Conservation (phyloP, 1,284 basidiomycete species). For the Neolentinus lepideus region DNA sequence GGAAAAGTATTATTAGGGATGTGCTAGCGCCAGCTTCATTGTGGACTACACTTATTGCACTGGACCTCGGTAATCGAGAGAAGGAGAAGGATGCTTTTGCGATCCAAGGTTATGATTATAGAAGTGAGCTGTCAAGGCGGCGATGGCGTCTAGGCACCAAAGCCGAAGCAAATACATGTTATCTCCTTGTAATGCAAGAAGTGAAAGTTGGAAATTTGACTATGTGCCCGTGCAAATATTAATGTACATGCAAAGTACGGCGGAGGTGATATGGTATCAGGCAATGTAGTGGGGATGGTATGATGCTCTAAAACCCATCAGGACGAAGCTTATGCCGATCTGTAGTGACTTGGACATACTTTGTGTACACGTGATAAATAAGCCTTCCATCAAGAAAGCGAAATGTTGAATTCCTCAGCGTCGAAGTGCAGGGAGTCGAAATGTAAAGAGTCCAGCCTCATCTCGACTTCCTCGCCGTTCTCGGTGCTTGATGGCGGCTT, state of each 20-base stretch:
- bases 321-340: background rate
- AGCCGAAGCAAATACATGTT: background rate
- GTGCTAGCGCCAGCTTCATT: background rate
- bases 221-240: background rate
- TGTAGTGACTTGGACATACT: background rate
- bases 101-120: too few relatives aligned
- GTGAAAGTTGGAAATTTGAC: background rate
- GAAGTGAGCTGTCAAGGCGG: too few relatives aligned
- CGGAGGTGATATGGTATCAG: background rate
- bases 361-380: background rate
- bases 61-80: background rate
- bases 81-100: too few relatives aligned
- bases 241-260: background rate
- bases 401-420: conserved; percentile 38
- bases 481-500: background rate
- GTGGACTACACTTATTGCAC: background rate
- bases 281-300: background rate
- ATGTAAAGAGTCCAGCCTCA: conserved; percentile 61
- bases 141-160: background rate
- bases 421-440: conserved; percentile 64
- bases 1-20: conserved; percentile 29
- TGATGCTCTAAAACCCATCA: background rate
- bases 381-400: background rate
- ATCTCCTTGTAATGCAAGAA: background rate
- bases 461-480: conserved; percentile 26